Base-by-base conservation (phyloP, 2,329 filamentous ascomycete species). In the Exophiala calicioides region DNA sequence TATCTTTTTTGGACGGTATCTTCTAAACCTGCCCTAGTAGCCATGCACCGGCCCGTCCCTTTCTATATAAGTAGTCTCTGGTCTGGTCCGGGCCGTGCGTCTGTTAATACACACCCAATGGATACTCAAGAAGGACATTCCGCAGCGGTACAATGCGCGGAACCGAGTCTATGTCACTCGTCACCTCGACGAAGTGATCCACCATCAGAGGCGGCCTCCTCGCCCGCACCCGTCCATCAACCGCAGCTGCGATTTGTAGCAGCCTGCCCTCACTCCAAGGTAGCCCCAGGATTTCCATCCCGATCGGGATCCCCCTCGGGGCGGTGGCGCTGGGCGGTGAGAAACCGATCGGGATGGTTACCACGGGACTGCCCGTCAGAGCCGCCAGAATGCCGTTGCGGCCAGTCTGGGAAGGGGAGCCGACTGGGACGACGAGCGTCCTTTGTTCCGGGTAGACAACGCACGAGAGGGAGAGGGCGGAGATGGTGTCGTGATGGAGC, bases 381-480 rank as follows among this genome's bases (percentile, higher is more conserved):
- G 77, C 76, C 2, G 76, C 78, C 1, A 80, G 58, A 35, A 79
- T 76, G 2, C 77, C 78, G 53, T 81, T 85, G 2, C 82, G 69
- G 1, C 80, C 80, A n/a, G 67, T 67, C 63, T 85, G 82, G 0
- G 72, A 76, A 0, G 75, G 68, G 1, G 74, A 72, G 3, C 80
- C 80, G 18, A 83, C 62, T 34, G 74, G 73, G 2, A 83, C 80
- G 4, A 82, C 79, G 1, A 85, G 72, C 43, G 82, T 82, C 58
- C 75, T 76, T 58, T 85, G 82, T 59, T 85, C 76, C 0, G 82
- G 81, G 62, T 85, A 85, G 56, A 84, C 74, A 26, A 85, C 57
- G 0, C 76, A 80, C 58, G 82, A 77, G 10, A 85, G 68, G 0
- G 62, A 50, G 52, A 80, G 66, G 0, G 58, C 46, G 0, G 65